Base-by-base conservation (phyloP, 2,329 filamentous ascomycete genomes). In the Whalleya microplaca region DNA sequence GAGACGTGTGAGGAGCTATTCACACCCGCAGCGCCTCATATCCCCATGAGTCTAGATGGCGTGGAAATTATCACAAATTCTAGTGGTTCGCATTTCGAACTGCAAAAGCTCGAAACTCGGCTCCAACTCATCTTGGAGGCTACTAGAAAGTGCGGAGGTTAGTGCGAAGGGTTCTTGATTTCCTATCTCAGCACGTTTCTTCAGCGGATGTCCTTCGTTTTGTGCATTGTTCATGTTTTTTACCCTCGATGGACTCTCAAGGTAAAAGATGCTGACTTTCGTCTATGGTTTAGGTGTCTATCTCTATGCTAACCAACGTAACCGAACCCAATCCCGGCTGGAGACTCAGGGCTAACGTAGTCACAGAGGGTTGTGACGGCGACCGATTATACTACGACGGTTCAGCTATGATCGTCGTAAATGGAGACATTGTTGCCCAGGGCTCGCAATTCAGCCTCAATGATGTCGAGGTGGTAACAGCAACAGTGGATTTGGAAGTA, bases 11-110 rank as follows among this genome's bases (percentile, higher is more conserved):
- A 91, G 69, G 86, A 89, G 65, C 74, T 89, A 2, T 89, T 86
- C 69, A 86, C 83, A 5, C 83, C 84, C 2, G 75, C 79, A 6
- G 56, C 65, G 16, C 71, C 73, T 16, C 65, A 67, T 32, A 66
- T 64, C 20, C 55, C 47, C 44, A 67, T 67, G 64, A 55, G 56
- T 76, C 76, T 92, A 1, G 80, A 86, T 64, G 90, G 91, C 3
- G 84, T 85, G 5, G 90, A 91, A 66, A 86, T 92, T 52, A 82
- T 90, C 60, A 84, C 85, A 8, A 94, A 94, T 71, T 85, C 81
- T 2, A 86, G 81, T 51, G 89, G 86, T 6, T 85, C 80, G 12
- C 90, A 94, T 69, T 84, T 86, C 66, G 64, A 63, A 18, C 56
- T 76, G 9, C 78, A 84, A 12, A 92, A 92, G 69, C 79, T 91